A percentile compares a stretch with the other conserved stretches of the same genome.
phyloP scores from a whole-genome alignment of 228 moss, liverwort and hornwort species.

The Sphagnum magellanicum region DNA sequence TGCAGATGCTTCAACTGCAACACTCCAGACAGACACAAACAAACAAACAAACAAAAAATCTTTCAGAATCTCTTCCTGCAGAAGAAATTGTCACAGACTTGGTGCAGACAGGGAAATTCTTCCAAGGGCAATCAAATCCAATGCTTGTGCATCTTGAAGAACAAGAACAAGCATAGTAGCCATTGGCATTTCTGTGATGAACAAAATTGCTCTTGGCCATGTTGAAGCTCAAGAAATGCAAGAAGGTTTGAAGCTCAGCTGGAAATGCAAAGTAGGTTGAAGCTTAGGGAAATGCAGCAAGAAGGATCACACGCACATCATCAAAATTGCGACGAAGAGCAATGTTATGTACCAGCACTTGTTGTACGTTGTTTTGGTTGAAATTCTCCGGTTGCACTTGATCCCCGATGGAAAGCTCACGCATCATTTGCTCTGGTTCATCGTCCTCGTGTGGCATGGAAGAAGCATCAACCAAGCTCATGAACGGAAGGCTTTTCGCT shows the following conservation, averaged over 20 bases:
- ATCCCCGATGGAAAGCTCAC: conserved; percentile 7
- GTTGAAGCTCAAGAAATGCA: neutral
- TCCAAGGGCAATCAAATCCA: neutral
- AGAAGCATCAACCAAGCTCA: neutral
- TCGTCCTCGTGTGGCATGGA: conserved; percentile 2
- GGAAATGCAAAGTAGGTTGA: neutral
- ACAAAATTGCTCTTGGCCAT: neutral
- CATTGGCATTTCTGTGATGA: neutral
- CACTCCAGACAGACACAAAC: neutral
- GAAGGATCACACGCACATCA: conserved; percentile 22
- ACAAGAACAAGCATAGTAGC: neutral
- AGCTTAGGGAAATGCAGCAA: neutral
- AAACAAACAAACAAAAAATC: neutral
- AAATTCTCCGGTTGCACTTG: conserved; percentile 7
- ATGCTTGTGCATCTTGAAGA: neutral
- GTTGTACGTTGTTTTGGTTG: conserved; percentile 19
- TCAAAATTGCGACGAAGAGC: conserved; percentile 79
- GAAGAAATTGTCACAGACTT: neutral
- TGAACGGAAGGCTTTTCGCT: neutral
- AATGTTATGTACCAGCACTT: conserved; percentile 56
- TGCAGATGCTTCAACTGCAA: conserved; percentile 72
- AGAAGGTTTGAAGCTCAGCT: no score
- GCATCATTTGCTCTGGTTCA: neutral
- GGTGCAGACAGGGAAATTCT: neutral
- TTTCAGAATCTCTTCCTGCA: neutral